These are phyloP conservation scores for Fusarium stilboides DNA, from an alignment of 2,329 filamentous ascomycete species.

Conservation along the genomic window DNA sequence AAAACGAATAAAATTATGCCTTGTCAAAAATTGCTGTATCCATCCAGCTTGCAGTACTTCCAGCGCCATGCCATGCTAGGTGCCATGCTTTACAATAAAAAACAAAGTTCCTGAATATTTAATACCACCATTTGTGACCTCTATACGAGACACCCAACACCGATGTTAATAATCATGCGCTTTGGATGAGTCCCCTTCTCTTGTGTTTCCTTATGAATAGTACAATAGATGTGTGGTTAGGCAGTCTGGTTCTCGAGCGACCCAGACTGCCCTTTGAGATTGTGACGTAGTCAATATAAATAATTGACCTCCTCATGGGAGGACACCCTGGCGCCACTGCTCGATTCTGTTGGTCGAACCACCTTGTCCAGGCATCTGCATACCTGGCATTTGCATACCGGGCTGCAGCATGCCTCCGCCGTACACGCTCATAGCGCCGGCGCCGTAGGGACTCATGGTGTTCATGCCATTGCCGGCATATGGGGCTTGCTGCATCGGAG, in stretches of 20 bases:
- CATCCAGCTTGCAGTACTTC: conserved; percentile 33
- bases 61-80: conserved; percentile 50
- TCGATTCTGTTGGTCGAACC: conserved; percentile 57
- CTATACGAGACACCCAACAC: conserved; percentile 40
- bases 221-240: conserved; percentile 17
- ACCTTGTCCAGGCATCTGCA: conserved; percentile 50
- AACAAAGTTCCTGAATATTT: conserved; percentile 14
- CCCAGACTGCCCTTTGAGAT: neutral
- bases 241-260: neutral
- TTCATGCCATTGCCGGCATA: conserved; percentile 49
- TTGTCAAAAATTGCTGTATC: conserved; percentile 30
- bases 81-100: conserved; percentile 39
- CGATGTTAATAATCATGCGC: conserved; percentile 14
- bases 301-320: conserved; percentile 47
- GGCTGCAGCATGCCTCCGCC: conserved; percentile 50
- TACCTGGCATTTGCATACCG: conserved; percentile 50
- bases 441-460: conserved; percentile 43
- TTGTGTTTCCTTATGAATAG: conserved; percentile 25
- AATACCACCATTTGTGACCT: conserved; percentile 12
- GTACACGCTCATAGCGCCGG: conserved; percentile 48
- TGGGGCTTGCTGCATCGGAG: conserved; percentile 44
- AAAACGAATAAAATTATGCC: conserved; percentile 25
- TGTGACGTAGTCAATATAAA: neutral
- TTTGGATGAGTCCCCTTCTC: conserved; percentile 2
- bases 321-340: conserved; percentile 61